Base-by-base conservation (phyloP, 148 eudicot species). In the Talinum fruticosum region DNA sequence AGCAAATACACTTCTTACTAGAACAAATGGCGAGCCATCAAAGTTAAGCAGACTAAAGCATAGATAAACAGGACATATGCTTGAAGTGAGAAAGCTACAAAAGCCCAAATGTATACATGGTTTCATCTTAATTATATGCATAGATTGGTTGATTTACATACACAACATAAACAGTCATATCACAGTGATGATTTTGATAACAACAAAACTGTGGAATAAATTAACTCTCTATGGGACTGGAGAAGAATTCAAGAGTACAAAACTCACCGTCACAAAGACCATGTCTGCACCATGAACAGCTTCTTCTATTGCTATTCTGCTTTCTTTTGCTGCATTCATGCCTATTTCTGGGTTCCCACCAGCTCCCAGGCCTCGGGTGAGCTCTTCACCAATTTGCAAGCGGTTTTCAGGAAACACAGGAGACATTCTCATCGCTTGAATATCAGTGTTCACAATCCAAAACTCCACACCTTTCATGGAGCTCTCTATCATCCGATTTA, bases 301-400 rank as follows among this genome's bases (percentile, higher is more conserved):
- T 28, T 96, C 94, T 87, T 90, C 99, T 3, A 96, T 87, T 3
- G 90, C 73, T 78, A 78, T 92, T 75, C 76, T 91, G 84, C 99
- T 96, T 85, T 96, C 99, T 70, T 89, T 96, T 71, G 99, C 99
- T 78, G 99, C 97, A 89, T 87, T 93, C 88, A 84, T 90, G 75
- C 99, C 99, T 18, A 96, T 87, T 64, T 88, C 97, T 8, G 99
- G 99, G 80, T 96, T 96, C 64, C 99, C 99, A 79, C 99, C 99
- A 72, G 99, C 99, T 73, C 99, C 99, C 51, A 96, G 89, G 41
- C 99, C 99, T 80, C 99, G 89, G 24, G 97, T 96, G 65, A 96
- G 92, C 87, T 96, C 99, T 82, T 85, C 86, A 78, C 99, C 99
- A 80, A 96, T 96, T 83, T 90, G 99, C 86, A 96, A 84, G 32